phyloP scores from a whole-genome alignment of 345 rosid genomes.

The Eucalyptus erythrocorys region DNA sequence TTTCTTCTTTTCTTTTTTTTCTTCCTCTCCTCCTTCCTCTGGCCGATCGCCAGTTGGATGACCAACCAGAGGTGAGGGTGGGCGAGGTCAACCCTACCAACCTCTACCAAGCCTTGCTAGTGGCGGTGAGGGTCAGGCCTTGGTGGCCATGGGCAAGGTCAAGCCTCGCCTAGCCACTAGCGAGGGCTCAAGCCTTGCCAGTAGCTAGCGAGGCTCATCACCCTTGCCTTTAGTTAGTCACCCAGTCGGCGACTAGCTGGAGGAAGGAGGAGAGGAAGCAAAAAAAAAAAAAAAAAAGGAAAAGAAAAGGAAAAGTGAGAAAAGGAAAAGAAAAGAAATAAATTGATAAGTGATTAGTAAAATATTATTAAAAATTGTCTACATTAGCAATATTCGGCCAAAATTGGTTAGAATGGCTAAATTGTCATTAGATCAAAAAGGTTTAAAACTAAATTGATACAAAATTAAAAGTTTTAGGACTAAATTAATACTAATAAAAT shows the following conservation, averaged over 20 bases:
- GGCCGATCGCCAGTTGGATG: rapidly evolving
- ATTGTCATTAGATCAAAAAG: too few species aligned
- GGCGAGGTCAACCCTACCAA: rapidly evolving
- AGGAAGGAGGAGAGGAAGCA: too few species aligned
- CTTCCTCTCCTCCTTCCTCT: too few species aligned
- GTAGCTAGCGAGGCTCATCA: rapidly evolving
- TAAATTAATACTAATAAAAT: too few species aligned
- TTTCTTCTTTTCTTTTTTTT: too few species aligned
- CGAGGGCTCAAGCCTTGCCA: too few species aligned
- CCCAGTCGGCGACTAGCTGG: rapidly evolving
- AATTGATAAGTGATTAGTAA: too few species aligned
- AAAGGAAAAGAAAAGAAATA: too few species aligned
- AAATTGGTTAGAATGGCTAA: rapidly evolving
- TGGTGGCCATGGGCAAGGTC: rapidly evolving
- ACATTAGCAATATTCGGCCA: rapidly evolving
- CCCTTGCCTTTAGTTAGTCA: rapidly evolving
- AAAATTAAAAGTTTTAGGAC: rapidly evolving
- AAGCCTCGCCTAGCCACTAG: too few species aligned
- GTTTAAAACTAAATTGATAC: rapidly evolving
- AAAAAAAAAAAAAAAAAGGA: too few species aligned
- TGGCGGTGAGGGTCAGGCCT: rapidly evolving
- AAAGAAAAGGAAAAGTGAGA: rapidly evolving
- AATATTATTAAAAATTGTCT: rapidly evolving
- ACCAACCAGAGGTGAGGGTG: rapidly evolving
- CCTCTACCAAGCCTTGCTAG: too few species aligned